Base-by-base conservation (phyloP, 441 rosid genomes). In the Hura crepitans region DNA sequence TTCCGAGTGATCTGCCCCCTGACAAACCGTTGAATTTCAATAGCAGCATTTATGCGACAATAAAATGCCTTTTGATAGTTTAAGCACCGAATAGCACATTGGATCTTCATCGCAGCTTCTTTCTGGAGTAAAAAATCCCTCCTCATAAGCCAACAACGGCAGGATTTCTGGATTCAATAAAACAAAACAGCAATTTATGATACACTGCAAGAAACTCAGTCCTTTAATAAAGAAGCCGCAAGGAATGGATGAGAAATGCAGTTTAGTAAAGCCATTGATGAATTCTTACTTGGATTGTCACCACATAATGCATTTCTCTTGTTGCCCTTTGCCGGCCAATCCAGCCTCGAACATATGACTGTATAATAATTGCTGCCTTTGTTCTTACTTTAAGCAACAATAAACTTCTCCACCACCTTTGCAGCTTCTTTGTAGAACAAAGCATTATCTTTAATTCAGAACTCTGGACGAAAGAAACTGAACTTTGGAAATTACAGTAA, bases 331-430 rank as follows among this genome's bases (percentile, higher is more conserved):
- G 81, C 82, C 87, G 84, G 45, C 85, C 83, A 78, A 83, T 53
- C 82, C 92, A 83, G 23, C 88, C 85, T 74, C 93, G 86, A 65
- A 85, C 65, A 75, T 78, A 78, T 45, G 82, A 79, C 72, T 92
- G 99, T 74, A 94, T 83, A 55, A 79, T 12, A 62, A 81, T 79
- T 49, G 86, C 87, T 69, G 96, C 81, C 56, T 68, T 79, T 67
- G 65, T 75, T 79, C 81, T 85, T 72, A 70, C 63, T 72, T 86
- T 88, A 59, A 63, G 83, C 70, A 80, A 69, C 55, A 81, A 50
- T 68, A 82, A 66, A 66, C 61, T 68, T 78, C 87, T 92, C 99
- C 97, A 94, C 96, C 96, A 89, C 77, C 91, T 83, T 75, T 94
- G 97, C 78, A 92, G 74, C 85, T 83, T 85, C 62, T 81, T 23